These are phyloP conservation scores for Domatiomyces catenatus DNA, from an alignment of 2,329 filamentous ascomycete genomes.

Conservation along the genomic window DNA sequence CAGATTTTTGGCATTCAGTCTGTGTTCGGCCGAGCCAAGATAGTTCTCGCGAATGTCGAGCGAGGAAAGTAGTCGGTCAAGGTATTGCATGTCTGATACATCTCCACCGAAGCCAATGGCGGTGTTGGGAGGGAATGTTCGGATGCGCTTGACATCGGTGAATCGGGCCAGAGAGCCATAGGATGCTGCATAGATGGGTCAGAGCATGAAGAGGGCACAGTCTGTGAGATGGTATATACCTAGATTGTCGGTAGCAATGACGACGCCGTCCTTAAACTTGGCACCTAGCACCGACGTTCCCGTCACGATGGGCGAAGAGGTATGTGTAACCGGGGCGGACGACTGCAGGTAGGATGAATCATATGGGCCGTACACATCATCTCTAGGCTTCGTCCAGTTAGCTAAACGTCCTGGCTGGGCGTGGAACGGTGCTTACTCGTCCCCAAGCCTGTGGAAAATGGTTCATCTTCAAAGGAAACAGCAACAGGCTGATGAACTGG, in stretches of 20 bases:
- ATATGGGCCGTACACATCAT: slow-evolving; percentile 92
- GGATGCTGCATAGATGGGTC: slow-evolving; percentile 47
- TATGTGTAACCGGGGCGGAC: slow-evolving; percentile 61
- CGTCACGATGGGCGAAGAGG: slow-evolving; percentile 83
- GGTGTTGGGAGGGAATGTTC: slow-evolving; percentile 67
- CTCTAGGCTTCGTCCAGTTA: slow-evolving; percentile 56
- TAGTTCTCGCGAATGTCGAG: slow-evolving; percentile 86
- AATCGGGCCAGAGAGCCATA: slow-evolving; percentile 96
- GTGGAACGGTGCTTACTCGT: slow-evolving; percentile 34
- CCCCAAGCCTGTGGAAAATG: slow-evolving; percentile 52
- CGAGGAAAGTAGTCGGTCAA: slow-evolving; percentile 74
- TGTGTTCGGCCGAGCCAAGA: slow-evolving; percentile 33
- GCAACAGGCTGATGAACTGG: slow-evolving; percentile 2
- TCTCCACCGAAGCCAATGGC: slow-evolving; percentile 92
- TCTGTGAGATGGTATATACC: slow-evolving; percentile 40
- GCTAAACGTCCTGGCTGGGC: slow-evolving; percentile 12
- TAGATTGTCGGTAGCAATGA: slow-evolving; percentile 92
- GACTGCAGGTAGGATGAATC: slow-evolving; percentile 69
- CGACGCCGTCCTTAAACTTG: slow-evolving; percentile 92
- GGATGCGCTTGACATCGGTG: slow-evolving; percentile 89
- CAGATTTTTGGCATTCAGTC: slow-evolving; percentile 78
- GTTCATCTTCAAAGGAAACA: slow-evolving; percentile 34
- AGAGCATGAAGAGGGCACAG: slow-evolving; percentile 1
- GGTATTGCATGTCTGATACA: slow-evolving; percentile 97
- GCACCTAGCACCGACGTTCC: slow-evolving; percentile 89